Evolutionary conservation across 2,329 filamentous ascomycete species (phyloP), one percentile per base, ranked within the genome.

Genomic region (Ciborinia camelliae): DNA sequence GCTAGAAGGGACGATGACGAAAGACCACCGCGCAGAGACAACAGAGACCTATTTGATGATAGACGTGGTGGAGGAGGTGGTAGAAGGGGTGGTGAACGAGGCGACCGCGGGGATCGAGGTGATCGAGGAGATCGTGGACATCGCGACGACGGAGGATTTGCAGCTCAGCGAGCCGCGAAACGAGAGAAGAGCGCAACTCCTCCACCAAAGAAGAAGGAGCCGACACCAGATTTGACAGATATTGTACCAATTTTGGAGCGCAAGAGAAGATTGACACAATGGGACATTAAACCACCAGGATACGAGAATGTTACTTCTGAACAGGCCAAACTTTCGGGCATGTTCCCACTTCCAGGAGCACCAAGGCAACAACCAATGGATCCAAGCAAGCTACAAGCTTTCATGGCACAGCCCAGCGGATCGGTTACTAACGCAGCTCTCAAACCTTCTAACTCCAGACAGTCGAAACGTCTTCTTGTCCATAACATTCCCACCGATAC

Each of bases 291-390:
- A 80, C 95, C 95, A 7, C 91, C 92, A 20, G 94, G 95, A 52
- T 99, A 99, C 75, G 96, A 99, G 75, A 96, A 95, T 77, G 94
- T 99, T 70, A 97, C 95, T 2, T 92, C 95, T 28, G 96, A 99
- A 78, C 96, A 99, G 77, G 96, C 95, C 59, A 99, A 99, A 81
- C 84, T 99, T 52, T 99, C 96, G 70, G 90, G 94, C 81, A 97
- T 99, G 95, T 99, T 99, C 81, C 93, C 96, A 67, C 86, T 99
- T 53, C 95, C 95, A 4, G 95, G 95, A 69, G 95, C 95, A 67
- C 95, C 95, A 63, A 88, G 95, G 71, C 92, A 97, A 77, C 93
- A 97, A 74, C 90, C 92, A 41, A 95, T 98, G 89, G 95, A 99
- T 72, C 93, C 94, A 20, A 91, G 87, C 73, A 94, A 94, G 77